Base-by-base conservation (phyloP, 176 grass and related monocot species). In the Olyra latifolia region DNA sequence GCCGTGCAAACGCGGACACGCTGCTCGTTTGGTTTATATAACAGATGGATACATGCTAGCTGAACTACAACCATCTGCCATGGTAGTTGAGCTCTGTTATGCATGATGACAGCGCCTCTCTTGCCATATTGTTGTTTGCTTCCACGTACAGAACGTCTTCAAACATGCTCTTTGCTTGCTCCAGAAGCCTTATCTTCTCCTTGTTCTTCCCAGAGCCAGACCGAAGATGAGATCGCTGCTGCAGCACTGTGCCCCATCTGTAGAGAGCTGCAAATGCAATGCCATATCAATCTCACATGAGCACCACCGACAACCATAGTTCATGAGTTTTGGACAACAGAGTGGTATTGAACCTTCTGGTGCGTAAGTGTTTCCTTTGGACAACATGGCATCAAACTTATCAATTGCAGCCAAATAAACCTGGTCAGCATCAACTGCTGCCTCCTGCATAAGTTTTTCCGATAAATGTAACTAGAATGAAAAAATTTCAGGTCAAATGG, bases 351-450 rank as follows among this genome's bases (percentile, higher is more conserved):
- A 80, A 98, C 95, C 95, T 87, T 92, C 88, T 76, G 95, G 92
- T 6, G 88, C 92, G 25, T 87, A 94, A 43, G 88, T 71, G 81
- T 91, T 94, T 79, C 84, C 89, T 80, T 63, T 92, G 17, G 95
- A 91, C 77, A 91, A 60, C 83, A 98, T 94, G 66, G 92, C 90
- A 61, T 98, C 92, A 56, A 98, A 98, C 80, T 98, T 98, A 60
- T 94, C 95, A 12, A 98, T 94, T 68, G 95, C 95, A 24, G 95
- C 90, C 64, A 94, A 65, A 81, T 98, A 98, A 29, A 98, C 83
- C 61, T 72, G 91, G 35, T 94, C 95, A 56, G 95, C 92, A 71
- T 94, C 95, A 78, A 87, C 65, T 39, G 92, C 92, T 2, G 89
- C 95, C 84, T 91, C 95, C 95, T 98, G 88, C 47, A 90, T 54